These are phyloP conservation scores for Puccinia novopanici DNA, from an alignment of 1,284 basidiomycete genomes.

Conservation along the genomic window DNA sequence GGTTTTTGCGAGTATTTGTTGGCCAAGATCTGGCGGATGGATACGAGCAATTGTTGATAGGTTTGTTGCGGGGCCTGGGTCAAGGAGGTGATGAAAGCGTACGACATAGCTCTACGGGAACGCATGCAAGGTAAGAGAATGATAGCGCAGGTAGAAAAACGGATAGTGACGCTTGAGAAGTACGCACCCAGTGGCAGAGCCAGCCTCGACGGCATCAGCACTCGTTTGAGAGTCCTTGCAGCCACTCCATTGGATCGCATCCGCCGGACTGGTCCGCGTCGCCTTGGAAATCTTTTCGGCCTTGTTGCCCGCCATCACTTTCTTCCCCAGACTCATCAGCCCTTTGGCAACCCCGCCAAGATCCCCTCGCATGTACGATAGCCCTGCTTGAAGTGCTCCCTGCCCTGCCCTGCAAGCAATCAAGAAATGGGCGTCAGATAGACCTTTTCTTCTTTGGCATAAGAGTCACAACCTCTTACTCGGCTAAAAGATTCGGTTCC, in stretches of 20 bases:
- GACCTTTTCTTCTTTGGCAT: conserved; percentile 55
- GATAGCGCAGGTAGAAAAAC: background rate
- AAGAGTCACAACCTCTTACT: conserved; percentile 72
- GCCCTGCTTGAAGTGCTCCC: conserved; percentile 63
- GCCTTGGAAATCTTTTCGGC: conserved; percentile 68
- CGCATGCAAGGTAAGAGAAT: background rate
- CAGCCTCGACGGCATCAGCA: conserved; percentile 80
- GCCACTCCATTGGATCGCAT: conserved; percentile 74
- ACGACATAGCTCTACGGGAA: conserved; percentile 48
- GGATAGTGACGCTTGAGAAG: background rate
- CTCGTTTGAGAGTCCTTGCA: conserved; percentile 92
- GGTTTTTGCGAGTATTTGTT: conserved; percentile 82
- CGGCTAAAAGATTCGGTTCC: conserved; percentile 78
- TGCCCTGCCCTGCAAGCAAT: conserved; percentile 55
- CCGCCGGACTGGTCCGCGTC: conserved; percentile 77
- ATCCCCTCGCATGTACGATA: conserved; percentile 74
- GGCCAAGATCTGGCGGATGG: conserved; percentile 65
- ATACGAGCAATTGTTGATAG: conserved; percentile 75
- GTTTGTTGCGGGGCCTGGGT: conserved; percentile 71
- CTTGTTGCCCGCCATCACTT: conserved; percentile 62
- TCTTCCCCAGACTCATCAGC: conserved; percentile 61
- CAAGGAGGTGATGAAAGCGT: conserved; percentile 56
- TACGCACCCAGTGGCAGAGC: conserved; percentile 70
- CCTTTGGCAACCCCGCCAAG: conserved; percentile 69
- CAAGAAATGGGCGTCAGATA: conserved; percentile 24